Percentiles rank a stretch among this genome's conserved stretches.
These are phyloP conservation scores for Phaeophleospora eucalypticola DNA, from an alignment of 2,329 filamentous ascomycete species.

Conservation along the genomic window DNA sequence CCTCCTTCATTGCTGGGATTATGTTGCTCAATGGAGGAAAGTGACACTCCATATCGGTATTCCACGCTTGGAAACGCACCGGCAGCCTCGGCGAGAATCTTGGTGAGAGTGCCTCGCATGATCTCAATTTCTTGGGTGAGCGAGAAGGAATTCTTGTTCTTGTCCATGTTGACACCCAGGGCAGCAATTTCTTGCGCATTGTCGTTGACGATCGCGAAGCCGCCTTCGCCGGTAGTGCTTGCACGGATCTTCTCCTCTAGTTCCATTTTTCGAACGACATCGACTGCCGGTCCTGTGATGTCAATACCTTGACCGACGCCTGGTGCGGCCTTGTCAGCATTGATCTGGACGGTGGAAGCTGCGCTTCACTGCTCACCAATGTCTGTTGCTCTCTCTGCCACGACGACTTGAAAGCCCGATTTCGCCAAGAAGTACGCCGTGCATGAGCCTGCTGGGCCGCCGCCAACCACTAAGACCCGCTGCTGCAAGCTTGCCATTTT, in stretches of 20 bases:
- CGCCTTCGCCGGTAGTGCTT: constrained; percentile 26
- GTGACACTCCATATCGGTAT: constrained; percentile 16
- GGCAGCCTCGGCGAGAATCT: constrained; percentile 37
- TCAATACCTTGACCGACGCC: constrained; percentile 33
- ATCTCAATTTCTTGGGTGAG: constrained; percentile 27
- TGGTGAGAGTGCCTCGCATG: constrained; percentile 49
- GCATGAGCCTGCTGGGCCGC: constrained; percentile 33
- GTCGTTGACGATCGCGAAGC: constrained; percentile 27
- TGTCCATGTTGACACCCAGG: constrained; percentile 8
- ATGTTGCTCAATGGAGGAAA: constrained; percentile 11
- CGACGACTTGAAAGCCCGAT: constrained; percentile 17
- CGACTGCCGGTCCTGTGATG: constrained; percentile 23
- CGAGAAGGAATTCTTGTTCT: constrained; percentile 2
- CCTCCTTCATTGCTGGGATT: too few species aligned
- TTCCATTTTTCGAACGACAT: constrained; percentile 27
- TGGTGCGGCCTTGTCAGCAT: too few species aligned
- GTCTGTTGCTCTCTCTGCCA: constrained; percentile 19
- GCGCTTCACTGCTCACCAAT: too few species aligned
- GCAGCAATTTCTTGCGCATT: constrained; percentile 18
- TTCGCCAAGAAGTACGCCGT: constrained; percentile 36
- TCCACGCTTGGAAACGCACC: constrained; percentile 13
- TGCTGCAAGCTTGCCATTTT: constrained; percentile 4
- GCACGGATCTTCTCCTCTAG: constrained; percentile 24
- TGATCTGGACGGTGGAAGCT: too few species aligned
- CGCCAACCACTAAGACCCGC: constrained; percentile 13